Conservation (phyloP, 2,329 filamentous ascomycete genomes). For the Pyrenophora seminiperda region DNA sequence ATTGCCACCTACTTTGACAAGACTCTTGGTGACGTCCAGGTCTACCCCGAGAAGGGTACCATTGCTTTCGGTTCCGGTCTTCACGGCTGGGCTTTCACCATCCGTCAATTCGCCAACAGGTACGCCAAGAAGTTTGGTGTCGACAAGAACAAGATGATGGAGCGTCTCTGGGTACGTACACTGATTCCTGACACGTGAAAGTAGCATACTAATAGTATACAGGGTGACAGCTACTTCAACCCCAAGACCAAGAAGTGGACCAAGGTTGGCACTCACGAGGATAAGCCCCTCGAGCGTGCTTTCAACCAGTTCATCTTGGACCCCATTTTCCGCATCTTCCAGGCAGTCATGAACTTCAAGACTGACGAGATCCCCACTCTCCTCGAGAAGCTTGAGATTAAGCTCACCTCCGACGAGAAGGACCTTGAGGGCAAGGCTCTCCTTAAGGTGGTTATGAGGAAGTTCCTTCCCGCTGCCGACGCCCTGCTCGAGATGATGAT, state of each 20-base stretch:
- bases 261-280: constrained; percentile 80
- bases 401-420: constrained; percentile 83
- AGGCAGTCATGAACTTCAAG: constrained; percentile 97
- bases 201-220: constrained; percentile 28
- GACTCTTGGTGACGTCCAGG: constrained; percentile 94
- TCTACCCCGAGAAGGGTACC: constrained; percentile 97
- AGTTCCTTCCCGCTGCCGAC: constrained; percentile 97
- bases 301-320: constrained; percentile 99
- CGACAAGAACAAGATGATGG: constrained; percentile 99
- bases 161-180: constrained; percentile 88
- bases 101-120: constrained; percentile 93
- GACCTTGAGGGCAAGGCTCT: constrained; percentile 97
- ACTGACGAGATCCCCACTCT: constrained; percentile 85
- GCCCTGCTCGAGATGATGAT: constrained; percentile 99
- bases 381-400: constrained; percentile 91
- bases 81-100: constrained; percentile 99
- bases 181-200: neutral
- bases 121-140: constrained; percentile 99
- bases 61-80: constrained; percentile 99
- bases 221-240: constrained; percentile 99
- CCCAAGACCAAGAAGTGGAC: constrained; percentile 99
- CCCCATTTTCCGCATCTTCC: constrained; percentile 99
- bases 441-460: constrained; percentile 97
- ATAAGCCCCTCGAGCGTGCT: constrained; percentile 91
- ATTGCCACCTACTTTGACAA: constrained; percentile 99